These are phyloP conservation scores for Pseudonitzschia delicatissima DNA, from an alignment of 108 stramenopile genomes.

Conservation along the genomic window DNA sequence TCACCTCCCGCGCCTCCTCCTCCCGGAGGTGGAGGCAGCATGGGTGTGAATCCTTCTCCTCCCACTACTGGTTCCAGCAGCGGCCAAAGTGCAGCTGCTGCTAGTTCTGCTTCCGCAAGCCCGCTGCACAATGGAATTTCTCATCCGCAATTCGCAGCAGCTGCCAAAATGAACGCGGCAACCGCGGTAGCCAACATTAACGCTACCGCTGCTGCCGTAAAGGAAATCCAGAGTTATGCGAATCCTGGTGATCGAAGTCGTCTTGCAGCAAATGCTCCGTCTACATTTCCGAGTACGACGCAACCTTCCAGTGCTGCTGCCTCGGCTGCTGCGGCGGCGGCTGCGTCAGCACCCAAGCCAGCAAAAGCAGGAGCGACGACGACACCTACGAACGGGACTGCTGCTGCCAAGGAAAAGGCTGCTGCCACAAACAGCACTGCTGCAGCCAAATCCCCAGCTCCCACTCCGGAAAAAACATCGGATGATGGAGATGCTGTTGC, in stretches of 20 bases:
- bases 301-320: neutral
- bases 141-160: neutral
- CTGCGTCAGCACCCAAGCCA: neutral
- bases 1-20: neutral
- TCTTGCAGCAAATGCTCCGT: neutral
- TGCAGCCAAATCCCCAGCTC: neutral
- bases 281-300: neutral
- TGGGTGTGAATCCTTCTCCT: neutral
- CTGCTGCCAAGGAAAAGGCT: neutral
- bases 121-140: neutral
- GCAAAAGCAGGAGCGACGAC: neutral
- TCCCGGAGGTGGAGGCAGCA: neutral
- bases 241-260: neutral
- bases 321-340: neutral
- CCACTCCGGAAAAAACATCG: neutral
- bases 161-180: conserved; percentile 6
- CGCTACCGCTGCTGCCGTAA: neutral
- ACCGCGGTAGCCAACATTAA: conserved; percentile 5
- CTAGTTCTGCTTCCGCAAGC: neutral
- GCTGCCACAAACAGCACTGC: neutral
- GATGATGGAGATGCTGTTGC: conserved; percentile 11
- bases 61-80: neutral
- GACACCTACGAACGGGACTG: neutral
- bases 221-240: neutral
- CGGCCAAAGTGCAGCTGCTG: neutral